Percentiles rank a stretch among this genome's conserved stretches.
These are phyloP conservation scores for Ceratobasidium sp. DNA, from an alignment of 1,284 basidiomycete species.

Conservation along the genomic window DNA sequence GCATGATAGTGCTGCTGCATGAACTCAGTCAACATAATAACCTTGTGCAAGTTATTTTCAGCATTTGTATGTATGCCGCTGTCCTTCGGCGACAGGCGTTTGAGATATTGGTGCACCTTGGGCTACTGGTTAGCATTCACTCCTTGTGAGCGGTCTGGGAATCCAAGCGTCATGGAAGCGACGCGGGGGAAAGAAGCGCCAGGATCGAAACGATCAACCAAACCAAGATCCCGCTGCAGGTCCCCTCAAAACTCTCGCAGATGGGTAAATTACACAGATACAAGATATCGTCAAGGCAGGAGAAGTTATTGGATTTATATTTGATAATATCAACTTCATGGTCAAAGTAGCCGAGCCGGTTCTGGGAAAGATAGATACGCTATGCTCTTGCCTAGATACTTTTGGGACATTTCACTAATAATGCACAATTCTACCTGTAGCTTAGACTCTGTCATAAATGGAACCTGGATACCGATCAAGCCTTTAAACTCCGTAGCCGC, in stretches of 20 bases:
- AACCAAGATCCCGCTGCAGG: not conserved
- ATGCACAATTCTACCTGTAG: constrained; percentile 45
- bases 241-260: constrained; percentile 40
- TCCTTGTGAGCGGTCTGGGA: constrained; percentile 44
- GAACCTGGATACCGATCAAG: not conserved
- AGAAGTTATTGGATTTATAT: constrained; percentile 52
- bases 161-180: constrained; percentile 5
- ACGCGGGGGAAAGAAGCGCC: constrained; percentile 1
- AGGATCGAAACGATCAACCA: not conserved
- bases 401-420: not conserved
- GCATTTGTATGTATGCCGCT: constrained; percentile 57
- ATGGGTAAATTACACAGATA: constrained; percentile 44
- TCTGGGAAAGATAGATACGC: constrained; percentile 55
- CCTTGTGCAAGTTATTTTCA: constrained; percentile 52
- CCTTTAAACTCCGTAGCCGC: no score
- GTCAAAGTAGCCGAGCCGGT: constrained; percentile 56
- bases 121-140: constrained; percentile 54
- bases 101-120: constrained; percentile 53
- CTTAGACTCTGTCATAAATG: not conserved
- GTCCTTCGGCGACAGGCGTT: constrained; percentile 56
- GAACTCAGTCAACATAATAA: constrained; percentile 58
- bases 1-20: constrained; percentile 49
- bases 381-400: not conserved
- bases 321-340: constrained; percentile 60
- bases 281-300: constrained; percentile 48